phyloP scores from a whole-genome alignment of 495 filamentous ascomycete species.

The Talaromyces nanjingensis region DNA sequence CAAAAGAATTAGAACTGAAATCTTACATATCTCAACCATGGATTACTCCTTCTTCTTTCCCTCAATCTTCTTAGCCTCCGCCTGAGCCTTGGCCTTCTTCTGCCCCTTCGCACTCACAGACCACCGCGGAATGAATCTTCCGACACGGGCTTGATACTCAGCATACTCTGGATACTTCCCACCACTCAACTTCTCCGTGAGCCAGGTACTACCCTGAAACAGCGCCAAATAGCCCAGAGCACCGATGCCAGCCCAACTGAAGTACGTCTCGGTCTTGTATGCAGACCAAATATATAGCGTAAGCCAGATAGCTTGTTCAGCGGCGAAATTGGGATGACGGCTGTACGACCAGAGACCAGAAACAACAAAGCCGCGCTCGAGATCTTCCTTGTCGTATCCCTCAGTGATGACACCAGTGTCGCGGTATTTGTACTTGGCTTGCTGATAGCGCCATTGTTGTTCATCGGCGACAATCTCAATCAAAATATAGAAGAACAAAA shows the following conservation, averaged over 20 bases:
- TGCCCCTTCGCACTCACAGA: conserved; percentile 27
- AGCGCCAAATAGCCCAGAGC: conserved; percentile 61
- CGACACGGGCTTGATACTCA: conserved; percentile 75
- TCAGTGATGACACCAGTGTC: conserved; percentile 19
- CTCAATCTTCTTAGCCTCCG: not conserved
- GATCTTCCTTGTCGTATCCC: conserved; percentile 56
- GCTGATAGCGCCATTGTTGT: conserved; percentile 89
- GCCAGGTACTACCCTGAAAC: conserved; percentile 80
- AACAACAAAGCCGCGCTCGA: conserved; percentile 87
- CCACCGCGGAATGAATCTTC: conserved; percentile 69
- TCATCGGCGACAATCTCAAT: conserved; percentile 80
- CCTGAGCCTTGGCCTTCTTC: not conserved
- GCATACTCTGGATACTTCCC: conserved; percentile 85
- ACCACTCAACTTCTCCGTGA: conserved; percentile 76
- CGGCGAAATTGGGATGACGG: conserved; percentile 90
- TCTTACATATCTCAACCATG: not conserved
- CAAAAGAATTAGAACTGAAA: not conserved
- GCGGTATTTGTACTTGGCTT: conserved; percentile 56
- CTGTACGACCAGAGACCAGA: conserved; percentile 78
- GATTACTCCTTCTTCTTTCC: conserved; percentile 3
- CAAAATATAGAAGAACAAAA: conserved; percentile 62
- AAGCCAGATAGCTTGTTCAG: conserved; percentile 90
- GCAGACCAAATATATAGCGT: conserved; percentile 80
- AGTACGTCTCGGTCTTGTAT: conserved; percentile 57
- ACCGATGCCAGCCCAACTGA: conserved; percentile 77